These are phyloP conservation scores for Neopestalotiopsis sp. DNA, from an alignment of 2,329 filamentous ascomycete genomes.

Conservation along the genomic window DNA sequence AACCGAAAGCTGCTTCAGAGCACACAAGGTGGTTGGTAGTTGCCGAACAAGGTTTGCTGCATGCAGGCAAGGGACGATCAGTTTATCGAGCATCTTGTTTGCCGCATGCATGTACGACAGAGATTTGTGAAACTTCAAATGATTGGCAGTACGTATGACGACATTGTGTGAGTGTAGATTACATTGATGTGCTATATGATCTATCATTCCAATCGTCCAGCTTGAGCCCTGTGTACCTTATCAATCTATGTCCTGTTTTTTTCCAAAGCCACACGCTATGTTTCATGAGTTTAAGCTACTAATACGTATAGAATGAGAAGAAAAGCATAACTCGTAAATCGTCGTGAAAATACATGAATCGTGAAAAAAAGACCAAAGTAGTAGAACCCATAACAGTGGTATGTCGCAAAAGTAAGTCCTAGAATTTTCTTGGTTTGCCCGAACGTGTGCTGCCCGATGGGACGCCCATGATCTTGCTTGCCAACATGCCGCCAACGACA, in stretches of 20 bases:
- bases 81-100: too few relatives aligned
- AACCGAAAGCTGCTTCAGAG: too few relatives aligned
- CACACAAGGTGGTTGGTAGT: too few relatives aligned
- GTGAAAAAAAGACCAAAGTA: neutral
- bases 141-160: too few relatives aligned
- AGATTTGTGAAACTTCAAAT: too few relatives aligned
- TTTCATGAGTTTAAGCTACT: neutral
- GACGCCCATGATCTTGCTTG: constrained; percentile 35
- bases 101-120: too few relatives aligned
- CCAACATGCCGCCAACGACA: constrained; percentile 34
- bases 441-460: constrained; percentile 24
- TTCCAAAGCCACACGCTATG: neutral
- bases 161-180: neutral
- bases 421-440: constrained; percentile 21
- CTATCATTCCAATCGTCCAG: neutral
- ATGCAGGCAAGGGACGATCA: too few relatives aligned
- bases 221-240: neutral
- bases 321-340: neutral
- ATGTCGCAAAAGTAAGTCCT: neutral
- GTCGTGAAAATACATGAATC: neutral
- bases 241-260: neutral
- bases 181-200: neutral
- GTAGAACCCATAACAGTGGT: neutral
- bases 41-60: too few relatives aligned
- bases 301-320: neutral